phyloP scores from a whole-genome alignment of 164 flowering plant genomes.

The Pachysandra terminalis region DNA sequence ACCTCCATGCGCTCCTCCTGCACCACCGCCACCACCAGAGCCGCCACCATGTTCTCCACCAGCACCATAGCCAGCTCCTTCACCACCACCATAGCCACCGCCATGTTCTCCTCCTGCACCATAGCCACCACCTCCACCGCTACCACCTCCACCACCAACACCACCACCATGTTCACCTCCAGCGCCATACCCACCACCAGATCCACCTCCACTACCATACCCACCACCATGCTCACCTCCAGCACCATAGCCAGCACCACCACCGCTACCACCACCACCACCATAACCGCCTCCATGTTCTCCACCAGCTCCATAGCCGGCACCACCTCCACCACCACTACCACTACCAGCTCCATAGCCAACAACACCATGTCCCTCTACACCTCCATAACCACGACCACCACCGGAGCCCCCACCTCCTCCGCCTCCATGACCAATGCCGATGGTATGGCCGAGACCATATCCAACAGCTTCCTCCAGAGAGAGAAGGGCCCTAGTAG shows the following conservation, averaged over 20 bases:
- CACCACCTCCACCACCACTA: neutral
- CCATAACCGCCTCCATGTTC: conserved; percentile 9
- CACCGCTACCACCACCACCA: conserved; percentile 12
- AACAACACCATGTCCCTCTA: conserved; percentile 13
- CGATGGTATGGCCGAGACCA: conserved; percentile 6
- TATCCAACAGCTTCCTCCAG: conserved; percentile 2
- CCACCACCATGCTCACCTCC: conserved; percentile 16
- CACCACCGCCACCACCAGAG: conserved; percentile 19
- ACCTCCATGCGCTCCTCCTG: conserved; percentile 29
- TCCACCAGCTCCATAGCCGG: conserved; percentile 20
- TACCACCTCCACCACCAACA: conserved; percentile 11
- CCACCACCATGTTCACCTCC: conserved; percentile 12
- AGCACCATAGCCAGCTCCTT: conserved; percentile 15
- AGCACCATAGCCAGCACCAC: conserved; percentile 10
- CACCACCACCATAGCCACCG: conserved; percentile 1
- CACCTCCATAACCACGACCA: conserved; percentile 8
- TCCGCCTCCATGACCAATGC: conserved; percentile 6
- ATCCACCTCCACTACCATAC: conserved; percentile 14
- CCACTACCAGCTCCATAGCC: conserved; percentile 6
- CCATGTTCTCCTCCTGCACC: too few relatives aligned
- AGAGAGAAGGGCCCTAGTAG: conserved; percentile 29
- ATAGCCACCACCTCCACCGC: too few relatives aligned
- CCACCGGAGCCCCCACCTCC: conserved; percentile 7
- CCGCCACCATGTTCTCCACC: conserved; percentile 8
- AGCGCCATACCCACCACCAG: conserved; percentile 19